phyloP scores from a whole-genome alignment of 2,329 filamentous ascomycete genomes.

The Diaporthe sp. region DNA sequence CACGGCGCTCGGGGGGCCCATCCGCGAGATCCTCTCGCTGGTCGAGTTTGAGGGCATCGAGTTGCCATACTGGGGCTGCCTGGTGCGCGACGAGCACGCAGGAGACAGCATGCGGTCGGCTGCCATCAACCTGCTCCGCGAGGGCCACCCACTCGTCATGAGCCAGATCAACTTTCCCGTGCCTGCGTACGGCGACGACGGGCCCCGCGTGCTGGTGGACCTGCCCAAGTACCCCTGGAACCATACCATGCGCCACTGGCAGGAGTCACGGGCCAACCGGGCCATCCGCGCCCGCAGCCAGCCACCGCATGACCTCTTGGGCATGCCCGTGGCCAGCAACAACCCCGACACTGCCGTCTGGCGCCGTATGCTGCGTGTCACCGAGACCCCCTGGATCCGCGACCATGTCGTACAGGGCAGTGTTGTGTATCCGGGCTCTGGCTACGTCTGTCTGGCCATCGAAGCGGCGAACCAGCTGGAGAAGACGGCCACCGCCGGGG shows the following conservation, averaged over 20 bases:
- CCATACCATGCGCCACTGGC: conserved; percentile 56
- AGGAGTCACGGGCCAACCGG: conserved; percentile 49
- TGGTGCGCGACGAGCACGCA: background rate
- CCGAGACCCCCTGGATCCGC: background rate
- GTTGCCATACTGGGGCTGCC: background rate
- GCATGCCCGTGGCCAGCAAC: conserved; percentile 47
- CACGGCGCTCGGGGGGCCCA: conserved; percentile 60
- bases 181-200: too few relatives aligned
- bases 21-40: conserved; percentile 62
- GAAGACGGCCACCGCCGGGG: too few relatives aligned
- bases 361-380: conserved; percentile 48
- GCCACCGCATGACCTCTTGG: conserved; percentile 55
- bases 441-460: background rate
- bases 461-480: background rate
- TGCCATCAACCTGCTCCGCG: background rate
- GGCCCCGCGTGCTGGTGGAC: too few relatives aligned
- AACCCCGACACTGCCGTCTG: conserved; percentile 48
- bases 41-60: conserved; percentile 25
- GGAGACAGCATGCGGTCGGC: background rate
- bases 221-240: conserved; percentile 62
- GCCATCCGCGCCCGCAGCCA: conserved; percentile 50
- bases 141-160: background rate
- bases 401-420: background rate
- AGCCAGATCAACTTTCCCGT: too few relatives aligned
- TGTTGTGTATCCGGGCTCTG: background rate